Evolutionary conservation across 2,329 filamentous ascomycete species (phyloP), one percentile per base, ranked within the genome.

Genomic region (Ophiostoma australiae): DNA sequence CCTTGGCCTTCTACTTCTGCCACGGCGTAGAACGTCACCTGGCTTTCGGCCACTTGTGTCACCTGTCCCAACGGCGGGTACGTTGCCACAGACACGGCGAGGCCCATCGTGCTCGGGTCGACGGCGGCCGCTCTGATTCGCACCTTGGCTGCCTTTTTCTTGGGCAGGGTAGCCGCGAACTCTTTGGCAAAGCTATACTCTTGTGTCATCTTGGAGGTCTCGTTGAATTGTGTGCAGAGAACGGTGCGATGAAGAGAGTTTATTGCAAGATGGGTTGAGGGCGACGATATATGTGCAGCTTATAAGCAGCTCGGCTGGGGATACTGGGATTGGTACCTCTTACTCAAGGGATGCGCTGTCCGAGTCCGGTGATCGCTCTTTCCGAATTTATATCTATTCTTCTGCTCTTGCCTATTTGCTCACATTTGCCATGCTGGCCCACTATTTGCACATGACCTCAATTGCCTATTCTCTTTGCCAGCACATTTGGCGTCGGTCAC

Each of bases 1-100:
- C 91, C 95, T 67, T 85, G 84, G 48, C 82, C 82, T 31, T 86
- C 75, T 61, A 90, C 86, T 75, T 94, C 89, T 41, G 97, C 83
- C 15, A 94, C 79, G 7, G 91, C 89, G 0, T 86, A 89, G 74
- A 97, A 90, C 0, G 78, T 77, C 55, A 90, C 81, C 76, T 84
- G 75, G 1, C 76, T 76, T 27, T 78, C 77, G 35, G 82, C 79
- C 27, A 91, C 77, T 68, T 86, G 83, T 1, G 92, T 93, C 33
- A 91, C 85, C 77, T 94, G 91, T 1, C 90, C 92, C 69, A 97
- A 80, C 0, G 92, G 87, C 15, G 94, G 94, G 76, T 88, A 89
- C 72, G 83, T 84, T 31, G 72, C 72, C 11, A 71, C 10, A 82
- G 74, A 72, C 10, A 74, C 66, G 15, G 63, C 17, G 0, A 69